Base-by-base conservation (phyloP, 208 protist genomes). In the Borovskyia barvae region DNA sequence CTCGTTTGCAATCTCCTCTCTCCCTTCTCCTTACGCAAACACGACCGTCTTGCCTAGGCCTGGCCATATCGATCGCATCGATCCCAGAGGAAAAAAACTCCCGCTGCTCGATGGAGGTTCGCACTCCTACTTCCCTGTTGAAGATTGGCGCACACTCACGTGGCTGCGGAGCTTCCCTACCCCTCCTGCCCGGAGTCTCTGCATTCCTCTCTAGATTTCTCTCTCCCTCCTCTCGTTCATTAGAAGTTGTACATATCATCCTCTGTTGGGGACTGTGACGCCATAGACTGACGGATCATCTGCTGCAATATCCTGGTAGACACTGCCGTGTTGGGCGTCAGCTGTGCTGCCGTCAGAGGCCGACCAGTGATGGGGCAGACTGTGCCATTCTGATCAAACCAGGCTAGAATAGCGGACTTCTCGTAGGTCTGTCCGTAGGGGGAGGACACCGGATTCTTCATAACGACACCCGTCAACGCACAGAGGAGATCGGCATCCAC, bases 231-330 rank as follows among this genome's bases (percentile, higher is more conserved):
- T n/a, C n/a, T n/a, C n/a, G n/a, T n/a, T n/a, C n/a, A n/a, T n/a
- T n/a, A 97, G 73, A 97, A 97, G 53, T 93, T 85, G 72, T 97
- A 97, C 48, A 97, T 77, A 57, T 95, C 86, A 22, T 79, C 80
- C 29, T 91, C 83, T 15, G 84, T 73, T 12, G 75, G 74, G 3
- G 78, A 69, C 45, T 80, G 69, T 0, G 68, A 55, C 2, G 58
- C 59, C 85, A 94, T 94, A 43, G 68, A 87, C 72, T 93, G 78
- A 14, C 60, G 52, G 43, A 94, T 81, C 46, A 92, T 75, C 77
- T 88, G 72, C 66, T 84, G 72, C 75, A 94, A 91, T 22, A 97
- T 89, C 63, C 77, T 76, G 25, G 69, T 53, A 42, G 71, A 69
- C 14, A 93, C 63, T 14, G 71, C 80, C 68, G 62, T 63, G 77